A percentile compares a stretch with the other conserved stretches of the same genome.
These are phyloP conservation scores for Fagopyrum tataricum DNA, from an alignment of 148 eudicot species.

Conservation along the genomic window DNA sequence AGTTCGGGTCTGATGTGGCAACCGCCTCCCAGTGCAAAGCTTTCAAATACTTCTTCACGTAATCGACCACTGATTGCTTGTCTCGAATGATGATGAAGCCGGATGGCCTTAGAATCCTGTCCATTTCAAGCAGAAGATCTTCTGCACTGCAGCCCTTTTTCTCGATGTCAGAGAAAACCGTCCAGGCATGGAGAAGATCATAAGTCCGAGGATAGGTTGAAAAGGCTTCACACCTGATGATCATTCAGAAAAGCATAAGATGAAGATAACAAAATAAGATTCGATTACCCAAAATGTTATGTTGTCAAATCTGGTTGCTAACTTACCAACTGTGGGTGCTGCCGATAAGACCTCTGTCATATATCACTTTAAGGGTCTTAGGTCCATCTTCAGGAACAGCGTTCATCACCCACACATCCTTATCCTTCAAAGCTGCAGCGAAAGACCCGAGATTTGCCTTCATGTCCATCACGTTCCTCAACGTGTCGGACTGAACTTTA, in stretches of 20 bases:
- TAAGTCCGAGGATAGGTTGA: slow-evolving; percentile 97
- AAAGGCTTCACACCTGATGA: slow-evolving; percentile 88
- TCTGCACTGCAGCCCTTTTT: slow-evolving; percentile 86
- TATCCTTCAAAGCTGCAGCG: slow-evolving; percentile 90
- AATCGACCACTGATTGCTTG: slow-evolving; percentile 58
- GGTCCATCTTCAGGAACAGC: slow-evolving; percentile 94
- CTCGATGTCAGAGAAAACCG: slow-evolving; percentile 70
- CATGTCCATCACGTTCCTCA: slow-evolving; percentile 97
- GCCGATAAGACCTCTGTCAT: slow-evolving; percentile 94
- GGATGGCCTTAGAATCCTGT: slow-evolving; percentile 84
- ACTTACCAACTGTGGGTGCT: slow-evolving; percentile 70
- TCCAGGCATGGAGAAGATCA: slow-evolving; percentile 98
- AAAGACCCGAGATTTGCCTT: slow-evolving; percentile 92
- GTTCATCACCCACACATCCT: slow-evolving; percentile 98
- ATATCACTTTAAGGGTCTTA: slow-evolving; percentile 83
- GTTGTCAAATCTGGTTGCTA: not conserved
- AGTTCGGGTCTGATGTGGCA: slow-evolving; percentile 42
- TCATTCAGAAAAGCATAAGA: not conserved
- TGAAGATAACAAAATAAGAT: not conserved
- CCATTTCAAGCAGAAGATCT: slow-evolving; percentile 90
- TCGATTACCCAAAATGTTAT: not conserved
- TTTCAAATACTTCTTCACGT: slow-evolving; percentile 61
- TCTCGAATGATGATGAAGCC: slow-evolving; percentile 80
- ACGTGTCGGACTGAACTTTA: slow-evolving; percentile 55
- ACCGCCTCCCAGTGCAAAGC: slow-evolving; percentile 94